Conservation (phyloP, 1,284 basidiomycete species). For the Marasmius fiardii region DNA sequence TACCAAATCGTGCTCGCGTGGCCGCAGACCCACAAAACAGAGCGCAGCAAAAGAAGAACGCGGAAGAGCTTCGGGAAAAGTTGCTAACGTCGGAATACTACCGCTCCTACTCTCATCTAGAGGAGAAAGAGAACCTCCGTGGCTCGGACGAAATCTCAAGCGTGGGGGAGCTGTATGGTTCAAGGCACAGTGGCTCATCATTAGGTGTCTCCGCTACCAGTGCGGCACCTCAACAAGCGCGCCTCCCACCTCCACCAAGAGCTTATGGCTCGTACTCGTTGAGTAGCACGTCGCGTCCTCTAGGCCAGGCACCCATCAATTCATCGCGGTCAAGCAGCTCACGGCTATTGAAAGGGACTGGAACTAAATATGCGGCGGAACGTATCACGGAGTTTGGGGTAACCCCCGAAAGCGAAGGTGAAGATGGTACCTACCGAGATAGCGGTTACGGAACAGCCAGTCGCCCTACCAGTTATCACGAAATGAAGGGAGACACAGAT, state of each 20-base stretch:
- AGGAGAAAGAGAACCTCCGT: constrained; percentile 14
- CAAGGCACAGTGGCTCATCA: constrained; percentile 20
- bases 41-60: constrained; percentile 46
- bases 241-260: constrained; percentile 7
- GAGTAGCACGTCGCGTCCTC: constrained; percentile 6
- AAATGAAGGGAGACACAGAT: constrained; percentile 17
- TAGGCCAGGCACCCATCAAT: constrained; percentile 5
- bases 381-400: constrained; percentile 24
- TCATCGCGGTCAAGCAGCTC: constrained; percentile 3
- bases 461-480: constrained; percentile 3
- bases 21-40: constrained; percentile 15
- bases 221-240: background rate
- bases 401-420: constrained; percentile 11
- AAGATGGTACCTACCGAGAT: constrained; percentile 14
- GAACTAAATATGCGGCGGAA: constrained; percentile 22
- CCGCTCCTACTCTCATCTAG: constrained; percentile 11
- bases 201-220: constrained; percentile 12
- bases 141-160: constrained; percentile 2
- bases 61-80: constrained; percentile 8
- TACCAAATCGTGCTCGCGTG: constrained; percentile 23
- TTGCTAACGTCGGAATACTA: constrained; percentile 3
- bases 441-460: constrained; percentile 16
- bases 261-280: constrained; percentile 8
- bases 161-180: constrained; percentile 10
- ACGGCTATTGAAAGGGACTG: constrained; percentile 7